Evolutionary conservation across 2,329 filamentous ascomycete species (phyloP).

Genomic region (Xylariaceae sp.): DNA sequence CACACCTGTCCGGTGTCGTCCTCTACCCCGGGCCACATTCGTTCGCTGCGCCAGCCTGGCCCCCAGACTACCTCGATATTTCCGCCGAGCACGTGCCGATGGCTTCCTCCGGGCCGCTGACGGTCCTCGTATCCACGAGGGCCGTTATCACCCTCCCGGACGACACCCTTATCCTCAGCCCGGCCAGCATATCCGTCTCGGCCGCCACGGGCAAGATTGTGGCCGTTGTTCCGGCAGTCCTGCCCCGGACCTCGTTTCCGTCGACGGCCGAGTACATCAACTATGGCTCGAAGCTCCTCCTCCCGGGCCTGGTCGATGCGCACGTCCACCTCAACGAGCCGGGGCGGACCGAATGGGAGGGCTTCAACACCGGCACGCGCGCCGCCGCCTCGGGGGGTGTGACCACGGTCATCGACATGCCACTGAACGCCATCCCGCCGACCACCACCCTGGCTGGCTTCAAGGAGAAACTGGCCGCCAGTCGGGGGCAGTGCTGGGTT

Average conservation of each 20-base stretch:
- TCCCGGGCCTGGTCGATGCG: constrained; percentile 90
- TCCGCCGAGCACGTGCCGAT: too few relatives aligned
- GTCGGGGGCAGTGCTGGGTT: constrained; percentile 87
- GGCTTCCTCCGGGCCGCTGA: constrained; percentile 44
- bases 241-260: constrained; percentile 72
- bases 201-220: constrained; percentile 75
- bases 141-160: constrained; percentile 69
- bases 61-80: too few relatives aligned
- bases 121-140: constrained; percentile 75
- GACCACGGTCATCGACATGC: constrained; percentile 97
- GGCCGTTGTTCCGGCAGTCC: constrained; percentile 62
- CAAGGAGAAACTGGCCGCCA: constrained; percentile 77
- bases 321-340: constrained; percentile 98
- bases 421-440: constrained; percentile 90
- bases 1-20: too few relatives aligned
- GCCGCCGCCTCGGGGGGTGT: constrained; percentile 94
- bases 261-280: constrained; percentile 66
- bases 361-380: constrained; percentile 88
- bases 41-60: too few relatives aligned
- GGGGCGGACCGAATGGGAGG: constrained; percentile 95
- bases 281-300: constrained; percentile 74
- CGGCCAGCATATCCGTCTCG: constrained; percentile 78
- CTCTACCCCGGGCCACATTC: too few relatives aligned
- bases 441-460: constrained; percentile 83
- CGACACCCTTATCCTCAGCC: constrained; percentile 56